phyloP scores from a whole-genome alignment of 495 filamentous ascomycete species.

The Choiromyces venosus region DNA sequence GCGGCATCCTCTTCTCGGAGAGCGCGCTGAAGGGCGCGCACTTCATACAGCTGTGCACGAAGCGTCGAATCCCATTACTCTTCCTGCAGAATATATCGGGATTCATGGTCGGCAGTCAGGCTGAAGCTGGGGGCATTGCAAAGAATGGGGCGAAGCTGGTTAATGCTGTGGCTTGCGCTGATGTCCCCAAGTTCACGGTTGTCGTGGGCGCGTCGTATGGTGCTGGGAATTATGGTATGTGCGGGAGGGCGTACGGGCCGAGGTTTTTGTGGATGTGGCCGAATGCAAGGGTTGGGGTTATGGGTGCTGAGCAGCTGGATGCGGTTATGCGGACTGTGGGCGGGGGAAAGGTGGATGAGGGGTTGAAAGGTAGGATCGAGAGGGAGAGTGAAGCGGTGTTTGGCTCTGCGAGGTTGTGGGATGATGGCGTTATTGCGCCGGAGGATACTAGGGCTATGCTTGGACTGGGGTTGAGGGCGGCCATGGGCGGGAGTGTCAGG shows the following conservation, averaged over 20 bases:
- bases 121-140: constrained; percentile 89
- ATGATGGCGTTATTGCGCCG: constrained; percentile 90
- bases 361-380: constrained; percentile 78
- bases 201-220: constrained; percentile 88
- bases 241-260: constrained; percentile 88
- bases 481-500: constrained; percentile 61
- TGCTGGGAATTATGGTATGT: constrained; percentile 64
- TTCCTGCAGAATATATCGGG: constrained; percentile 96
- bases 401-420: constrained; percentile 85
- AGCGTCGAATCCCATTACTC: constrained; percentile 80
- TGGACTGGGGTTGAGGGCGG: constrained; percentile 73
- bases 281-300: constrained; percentile 88
- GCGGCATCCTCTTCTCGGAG: constrained; percentile 93
- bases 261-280: constrained; percentile 97
- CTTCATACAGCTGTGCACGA: constrained; percentile 94
- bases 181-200: constrained; percentile 96
- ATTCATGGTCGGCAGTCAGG: constrained; percentile 95
- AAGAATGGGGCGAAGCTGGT: constrained; percentile 98
- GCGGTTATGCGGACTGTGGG: constrained; percentile 92
- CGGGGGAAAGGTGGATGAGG: constrained; percentile 73
- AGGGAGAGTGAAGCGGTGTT: constrained; percentile 83
- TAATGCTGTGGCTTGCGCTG: constrained; percentile 88
- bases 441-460: constrained; percentile 78
- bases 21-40: constrained; percentile 90
- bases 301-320: constrained; percentile 89